These are phyloP conservation scores for Otatea glauca DNA, from an alignment of 176 grass and related monocot genomes.

Conservation along the genomic window DNA sequence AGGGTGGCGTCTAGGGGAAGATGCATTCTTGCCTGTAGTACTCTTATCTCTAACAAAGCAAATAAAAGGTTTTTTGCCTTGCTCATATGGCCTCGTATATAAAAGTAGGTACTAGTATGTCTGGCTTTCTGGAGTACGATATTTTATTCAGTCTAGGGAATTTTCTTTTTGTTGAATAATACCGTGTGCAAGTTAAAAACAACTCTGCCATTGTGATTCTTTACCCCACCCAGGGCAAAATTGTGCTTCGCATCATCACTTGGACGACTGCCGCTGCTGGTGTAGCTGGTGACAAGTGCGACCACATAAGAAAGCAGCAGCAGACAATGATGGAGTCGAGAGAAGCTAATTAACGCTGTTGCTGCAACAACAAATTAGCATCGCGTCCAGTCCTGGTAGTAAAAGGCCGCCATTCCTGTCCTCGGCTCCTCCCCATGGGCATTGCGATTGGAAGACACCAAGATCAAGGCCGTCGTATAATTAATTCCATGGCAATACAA, in stretches of 20 bases:
- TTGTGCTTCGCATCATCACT: slow-evolving; percentile 16
- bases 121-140: background rate
- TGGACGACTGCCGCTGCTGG: background rate
- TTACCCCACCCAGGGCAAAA: slow-evolving; percentile 23
- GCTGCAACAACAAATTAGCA: background rate
- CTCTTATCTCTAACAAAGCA: background rate
- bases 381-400: background rate
- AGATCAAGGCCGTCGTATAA: background rate
- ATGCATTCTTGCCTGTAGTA: background rate
- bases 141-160: slow-evolving; percentile 1
- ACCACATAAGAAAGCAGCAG: slow-evolving; percentile 34
- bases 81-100: background rate
- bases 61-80: background rate
- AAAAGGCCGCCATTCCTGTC: background rate
- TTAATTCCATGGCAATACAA: slow-evolving; percentile 25
- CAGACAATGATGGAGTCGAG: slow-evolving; percentile 27
- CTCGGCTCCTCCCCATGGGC: slow-evolving; percentile 14
- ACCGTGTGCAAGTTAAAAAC: background rate
- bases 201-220: slow-evolving; percentile 25
- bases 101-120: background rate
- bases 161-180: background rate
- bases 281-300: background rate
- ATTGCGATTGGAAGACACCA: slow-evolving; percentile 6
- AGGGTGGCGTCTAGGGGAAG: background rate
- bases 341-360: slow-evolving; percentile 14